Percentiles rank a stretch among this genome's conserved stretches.
Evolutionary conservation across 495 filamentous ascomycete species (phyloP).

Genomic region (Rhypophila decipiens): DNA sequence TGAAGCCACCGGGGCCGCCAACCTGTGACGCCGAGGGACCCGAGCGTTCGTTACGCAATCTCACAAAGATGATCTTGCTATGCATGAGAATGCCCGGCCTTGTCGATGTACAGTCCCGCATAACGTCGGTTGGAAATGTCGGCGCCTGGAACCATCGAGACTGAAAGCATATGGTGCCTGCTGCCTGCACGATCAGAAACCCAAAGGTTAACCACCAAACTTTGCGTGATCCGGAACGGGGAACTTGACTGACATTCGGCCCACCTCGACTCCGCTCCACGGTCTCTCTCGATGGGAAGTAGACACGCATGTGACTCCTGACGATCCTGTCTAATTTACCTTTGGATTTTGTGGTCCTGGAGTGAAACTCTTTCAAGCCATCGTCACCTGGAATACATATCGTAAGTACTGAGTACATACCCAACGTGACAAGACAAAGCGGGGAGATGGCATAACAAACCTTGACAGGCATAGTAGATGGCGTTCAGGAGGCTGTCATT

Average conservation of each 20-base stretch:
- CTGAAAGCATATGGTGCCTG: conserved; percentile 77
- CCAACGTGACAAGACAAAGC: background rate
- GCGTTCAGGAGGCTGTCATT: conserved; percentile 59
- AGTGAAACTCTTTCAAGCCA: conserved; percentile 49
- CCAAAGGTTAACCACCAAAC: background rate
- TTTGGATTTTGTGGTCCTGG: conserved; percentile 30
- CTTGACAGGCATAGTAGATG: conserved; percentile 72
- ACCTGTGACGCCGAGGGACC: too few species aligned
- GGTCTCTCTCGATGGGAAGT: conserved; percentile 75
- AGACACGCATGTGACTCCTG: conserved; percentile 57
- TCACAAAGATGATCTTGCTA: conserved; percentile 78
- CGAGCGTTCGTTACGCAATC: too few species aligned
- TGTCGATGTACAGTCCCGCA: conserved; percentile 69
- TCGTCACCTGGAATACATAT: conserved; percentile 46
- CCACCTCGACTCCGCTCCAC: conserved; percentile 58
- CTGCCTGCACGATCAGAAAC: conserved; percentile 32
- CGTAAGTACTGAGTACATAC: background rate
- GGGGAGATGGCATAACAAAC: conserved; percentile 42
- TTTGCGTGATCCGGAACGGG: too few species aligned
- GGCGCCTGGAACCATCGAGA: conserved; percentile 57
- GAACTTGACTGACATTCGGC: conserved; percentile 27
- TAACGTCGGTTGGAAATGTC: conserved; percentile 60
- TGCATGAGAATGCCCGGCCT: conserved; percentile 74
- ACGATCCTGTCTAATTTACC: conserved; percentile 31
- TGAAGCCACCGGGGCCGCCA: conserved; percentile 46